phyloP scores from a whole-genome alignment of 2,329 filamentous ascomycete genomes.

The Paraphaeosphaeria minitans region DNA sequence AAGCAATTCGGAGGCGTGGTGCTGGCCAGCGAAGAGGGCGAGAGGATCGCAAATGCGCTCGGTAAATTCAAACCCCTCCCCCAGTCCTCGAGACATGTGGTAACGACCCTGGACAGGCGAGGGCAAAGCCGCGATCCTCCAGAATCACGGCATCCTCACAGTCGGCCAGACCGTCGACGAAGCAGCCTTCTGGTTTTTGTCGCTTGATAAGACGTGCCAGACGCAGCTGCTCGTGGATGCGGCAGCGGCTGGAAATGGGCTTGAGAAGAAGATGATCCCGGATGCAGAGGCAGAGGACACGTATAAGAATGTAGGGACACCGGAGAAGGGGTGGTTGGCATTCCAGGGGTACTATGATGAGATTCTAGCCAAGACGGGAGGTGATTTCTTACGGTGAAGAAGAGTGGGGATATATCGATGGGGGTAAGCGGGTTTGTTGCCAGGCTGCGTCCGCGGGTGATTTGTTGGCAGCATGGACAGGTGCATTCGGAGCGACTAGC shows the following conservation, averaged over 20 bases:
- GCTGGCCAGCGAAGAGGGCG: slow-evolving; percentile 50
- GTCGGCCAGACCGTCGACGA: slow-evolving; percentile 50
- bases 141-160: slow-evolving; percentile 49
- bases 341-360: slow-evolving; percentile 62
- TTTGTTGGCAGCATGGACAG: too few species aligned
- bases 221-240: slow-evolving; percentile 53
- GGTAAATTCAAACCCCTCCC: slow-evolving; percentile 16
- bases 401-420: too few species aligned
- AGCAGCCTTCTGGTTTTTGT: slow-evolving; percentile 54
- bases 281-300: slow-evolving; percentile 49
- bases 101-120: slow-evolving; percentile 17
- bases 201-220: slow-evolving; percentile 53
- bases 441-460: too few species aligned
- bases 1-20: slow-evolving; percentile 50
- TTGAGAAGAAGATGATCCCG: slow-evolving; percentile 49
- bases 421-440: too few species aligned
- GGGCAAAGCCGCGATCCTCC: slow-evolving; percentile 46
- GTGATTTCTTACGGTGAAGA: slow-evolving; percentile 53
- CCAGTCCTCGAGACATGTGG: too few species aligned
- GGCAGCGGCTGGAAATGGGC: slow-evolving; percentile 42
- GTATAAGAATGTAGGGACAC: slow-evolving; percentile 51
- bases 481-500: too few species aligned
- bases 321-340: slow-evolving; percentile 59
- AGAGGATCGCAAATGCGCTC: slow-evolving; percentile 49
- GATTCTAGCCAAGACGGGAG: slow-evolving; percentile 56